Evolutionary conservation across 306 rosid species (phyloP).

Genomic region (Sicyos edulis): DNA sequence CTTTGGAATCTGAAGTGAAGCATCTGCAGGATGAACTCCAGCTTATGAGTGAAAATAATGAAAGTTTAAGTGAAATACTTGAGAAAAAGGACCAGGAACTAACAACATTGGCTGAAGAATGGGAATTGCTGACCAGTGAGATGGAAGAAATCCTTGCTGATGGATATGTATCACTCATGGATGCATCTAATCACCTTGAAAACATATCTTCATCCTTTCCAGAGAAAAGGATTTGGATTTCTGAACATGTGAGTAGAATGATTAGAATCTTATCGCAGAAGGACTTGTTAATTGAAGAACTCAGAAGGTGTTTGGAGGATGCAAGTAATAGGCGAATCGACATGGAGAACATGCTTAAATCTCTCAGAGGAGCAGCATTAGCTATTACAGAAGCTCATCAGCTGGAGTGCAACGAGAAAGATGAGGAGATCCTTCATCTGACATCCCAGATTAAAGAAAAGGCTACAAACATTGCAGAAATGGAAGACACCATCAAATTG

Average conservation of each 20-base stretch:
- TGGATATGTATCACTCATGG: slow-evolving; percentile 59
- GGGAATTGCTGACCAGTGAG: slow-evolving; percentile 62
- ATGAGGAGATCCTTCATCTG: slow-evolving; percentile 50
- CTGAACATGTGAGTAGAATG: slow-evolving; percentile 68
- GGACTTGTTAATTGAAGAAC: slow-evolving; percentile 71
- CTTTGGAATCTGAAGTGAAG: slow-evolving; percentile 58
- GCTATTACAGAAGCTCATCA: slow-evolving; percentile 83
- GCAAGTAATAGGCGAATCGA: slow-evolving; percentile 76
- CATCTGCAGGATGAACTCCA: slow-evolving; percentile 45
- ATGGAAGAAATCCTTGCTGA: slow-evolving; percentile 67
- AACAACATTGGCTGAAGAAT: slow-evolving; percentile 54
- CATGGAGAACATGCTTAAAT: slow-evolving; percentile 80
- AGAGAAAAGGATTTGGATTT: slow-evolving; percentile 84
- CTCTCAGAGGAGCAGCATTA: slow-evolving; percentile 75
- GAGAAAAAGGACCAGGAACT: slow-evolving; percentile 48
- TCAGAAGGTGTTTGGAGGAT: slow-evolving; percentile 72
- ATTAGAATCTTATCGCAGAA: slow-evolving; percentile 59
- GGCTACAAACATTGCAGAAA: slow-evolving; percentile 33
- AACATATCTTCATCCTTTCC: slow-evolving; percentile 64
- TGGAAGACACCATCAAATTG: slow-evolving; percentile 43
- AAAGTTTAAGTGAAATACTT: slow-evolving; percentile 44
- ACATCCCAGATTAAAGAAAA: slow-evolving; percentile 42
- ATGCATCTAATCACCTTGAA: slow-evolving; percentile 60
- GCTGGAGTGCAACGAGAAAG: slow-evolving; percentile 54
- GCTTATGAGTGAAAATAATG: slow-evolving; percentile 39